Conservation (phyloP, 768 basidiomycete species). For the Podaxis sp. region DNA sequence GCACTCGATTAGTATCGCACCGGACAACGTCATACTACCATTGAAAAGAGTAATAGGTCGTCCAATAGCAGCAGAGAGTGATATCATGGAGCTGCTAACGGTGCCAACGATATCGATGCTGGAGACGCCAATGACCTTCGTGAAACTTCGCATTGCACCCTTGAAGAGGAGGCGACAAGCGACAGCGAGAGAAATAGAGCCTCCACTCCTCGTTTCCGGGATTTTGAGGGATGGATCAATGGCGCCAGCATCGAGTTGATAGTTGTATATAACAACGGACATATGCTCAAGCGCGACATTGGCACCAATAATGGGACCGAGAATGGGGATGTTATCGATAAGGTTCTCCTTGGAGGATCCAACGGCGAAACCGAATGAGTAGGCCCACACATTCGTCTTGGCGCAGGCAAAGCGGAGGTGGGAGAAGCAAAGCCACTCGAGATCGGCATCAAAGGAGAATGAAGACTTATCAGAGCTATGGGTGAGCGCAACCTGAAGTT, state of each 20-base stretch:
- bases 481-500: background rate
- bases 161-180: background rate
- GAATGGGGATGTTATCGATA: background rate
- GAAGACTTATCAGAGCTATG: background rate
- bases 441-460: background rate
- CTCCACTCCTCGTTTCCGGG: background rate
- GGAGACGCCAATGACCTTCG: background rate
- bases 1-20: background rate
- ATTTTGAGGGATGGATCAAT: background rate
- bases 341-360: background rate
- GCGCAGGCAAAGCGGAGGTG: background rate
- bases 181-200: background rate
- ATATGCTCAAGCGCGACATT: background rate
- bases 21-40: background rate
- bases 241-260: background rate
- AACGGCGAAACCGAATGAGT: background rate
- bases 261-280: background rate
- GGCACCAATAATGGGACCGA: background rate
- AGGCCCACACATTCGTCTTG: background rate
- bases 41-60: background rate
- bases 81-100: background rate
- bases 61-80: background rate
- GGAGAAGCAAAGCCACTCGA: background rate
- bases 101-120: background rate
- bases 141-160: background rate